A percentile compares a stretch with the other conserved stretches of the same genome.
Conservation (phyloP, 257 asterid genomes). For the Rhazya stricta region DNA sequence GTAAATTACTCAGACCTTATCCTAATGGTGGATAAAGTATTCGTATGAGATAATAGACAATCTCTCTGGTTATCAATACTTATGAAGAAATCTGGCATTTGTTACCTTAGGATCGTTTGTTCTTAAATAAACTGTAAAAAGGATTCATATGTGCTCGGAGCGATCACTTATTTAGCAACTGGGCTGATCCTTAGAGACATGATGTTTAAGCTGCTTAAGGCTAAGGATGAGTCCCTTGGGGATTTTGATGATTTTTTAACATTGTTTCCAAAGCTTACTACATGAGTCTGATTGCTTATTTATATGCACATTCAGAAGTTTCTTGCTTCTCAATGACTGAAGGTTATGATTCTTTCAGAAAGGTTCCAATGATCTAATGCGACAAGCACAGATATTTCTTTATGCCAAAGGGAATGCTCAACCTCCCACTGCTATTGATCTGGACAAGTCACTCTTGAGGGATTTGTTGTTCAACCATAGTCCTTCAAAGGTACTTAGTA, state of each 20-base stretch:
- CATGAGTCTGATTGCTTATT: background rate
- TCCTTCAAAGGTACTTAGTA: constrained; percentile 68
- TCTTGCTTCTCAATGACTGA: constrained; percentile 3
- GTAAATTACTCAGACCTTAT: background rate
- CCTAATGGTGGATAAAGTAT: background rate
- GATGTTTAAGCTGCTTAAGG: background rate
- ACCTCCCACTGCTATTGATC: constrained; percentile 89
- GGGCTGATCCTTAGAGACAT: background rate
- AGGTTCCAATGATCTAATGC: constrained; percentile 79
- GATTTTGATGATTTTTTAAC: background rate
- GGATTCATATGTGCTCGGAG: background rate
- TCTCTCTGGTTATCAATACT: background rate
- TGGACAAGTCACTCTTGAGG: constrained; percentile 67
- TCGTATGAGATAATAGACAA: background rate
- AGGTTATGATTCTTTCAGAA: constrained; percentile 42
- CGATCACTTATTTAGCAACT: background rate
- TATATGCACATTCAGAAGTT: background rate
- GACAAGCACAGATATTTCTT: constrained; percentile 66
- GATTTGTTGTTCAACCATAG: constrained; percentile 90
- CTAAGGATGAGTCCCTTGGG: background rate
- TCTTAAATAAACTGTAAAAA: background rate
- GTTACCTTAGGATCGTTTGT: background rate
- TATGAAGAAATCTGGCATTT: background rate
- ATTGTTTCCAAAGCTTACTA: background rate
- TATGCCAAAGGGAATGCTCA: constrained; percentile 79